Percentiles rank a stretch among this genome's conserved stretches.
Evolutionary conservation across 176 grass and related monocot genomes (phyloP).

Genomic region (Eragrostis nindensis): DNA sequence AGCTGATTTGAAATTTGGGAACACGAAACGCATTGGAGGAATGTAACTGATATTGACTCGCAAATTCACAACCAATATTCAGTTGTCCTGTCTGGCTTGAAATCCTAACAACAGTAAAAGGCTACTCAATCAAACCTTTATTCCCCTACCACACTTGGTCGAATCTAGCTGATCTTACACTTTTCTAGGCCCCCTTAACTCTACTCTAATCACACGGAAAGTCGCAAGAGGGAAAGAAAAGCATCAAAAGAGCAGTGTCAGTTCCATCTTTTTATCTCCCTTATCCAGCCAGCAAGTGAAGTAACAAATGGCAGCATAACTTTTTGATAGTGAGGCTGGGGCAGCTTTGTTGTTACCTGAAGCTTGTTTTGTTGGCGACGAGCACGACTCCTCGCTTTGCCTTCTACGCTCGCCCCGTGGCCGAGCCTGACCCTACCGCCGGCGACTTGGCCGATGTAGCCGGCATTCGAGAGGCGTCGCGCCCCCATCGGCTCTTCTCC

Average conservation of each 20-base stretch:
- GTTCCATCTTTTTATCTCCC: conserved; percentile 16
- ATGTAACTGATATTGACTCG: neutral
- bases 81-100: conserved; percentile 8
- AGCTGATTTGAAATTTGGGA: neutral
- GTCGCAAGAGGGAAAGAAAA: conserved; percentile 4
- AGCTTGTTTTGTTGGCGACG: neutral
- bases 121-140: neutral
- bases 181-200: neutral
- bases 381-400: too few species aligned
- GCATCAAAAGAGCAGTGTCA: neutral
- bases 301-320: conserved; percentile 5
- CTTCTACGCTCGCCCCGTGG: too few species aligned
- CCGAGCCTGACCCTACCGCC: too few species aligned
- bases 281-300: neutral
- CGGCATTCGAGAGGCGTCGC: too few species aligned
- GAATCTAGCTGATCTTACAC: neutral
- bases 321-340: neutral
- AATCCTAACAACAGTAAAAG: neutral
- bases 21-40: neutral
- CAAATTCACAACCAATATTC: neutral
- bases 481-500: too few species aligned
- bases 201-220: conserved; percentile 22
- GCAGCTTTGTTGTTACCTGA: neutral
- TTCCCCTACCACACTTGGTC: conserved; percentile 13
- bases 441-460: too few species aligned